These are phyloP conservation scores for Graphilbum fragrans DNA, from an alignment of 2,329 filamentous ascomycete species.

Conservation along the genomic window DNA sequence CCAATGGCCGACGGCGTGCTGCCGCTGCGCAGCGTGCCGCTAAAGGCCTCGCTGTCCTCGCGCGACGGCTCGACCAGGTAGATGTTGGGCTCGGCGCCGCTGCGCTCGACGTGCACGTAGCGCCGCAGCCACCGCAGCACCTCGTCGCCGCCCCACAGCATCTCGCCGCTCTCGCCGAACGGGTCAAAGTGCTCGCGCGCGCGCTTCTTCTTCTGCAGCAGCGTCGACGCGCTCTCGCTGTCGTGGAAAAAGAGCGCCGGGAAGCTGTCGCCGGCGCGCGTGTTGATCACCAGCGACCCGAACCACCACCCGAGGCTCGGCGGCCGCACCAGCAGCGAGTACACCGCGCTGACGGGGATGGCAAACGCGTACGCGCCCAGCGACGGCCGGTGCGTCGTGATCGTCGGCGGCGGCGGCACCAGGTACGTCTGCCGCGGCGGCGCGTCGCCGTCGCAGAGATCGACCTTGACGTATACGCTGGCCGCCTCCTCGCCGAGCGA, in stretches of 20 bases:
- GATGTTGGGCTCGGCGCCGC: constrained; percentile 75
- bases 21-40: constrained; percentile 29
- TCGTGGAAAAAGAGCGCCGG: constrained; percentile 97
- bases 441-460: constrained; percentile 68
- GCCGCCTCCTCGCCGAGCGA: constrained; percentile 70
- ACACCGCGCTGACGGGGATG: constrained; percentile 79
- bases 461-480: constrained; percentile 89
- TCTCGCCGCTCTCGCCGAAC: constrained; percentile 69
- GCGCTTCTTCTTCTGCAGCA: constrained; percentile 81
- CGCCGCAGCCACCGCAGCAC: constrained; percentile 80
- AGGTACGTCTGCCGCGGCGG: constrained; percentile 80
- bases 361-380: constrained; percentile 82
- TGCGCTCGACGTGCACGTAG: constrained; percentile 75
- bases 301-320: constrained; percentile 98
- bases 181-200: constrained; percentile 80
- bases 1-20: constrained; percentile 31
- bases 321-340: constrained; percentile 78
- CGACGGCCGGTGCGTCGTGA: constrained; percentile 60
- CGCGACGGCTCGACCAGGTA: constrained; percentile 80
- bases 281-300: constrained; percentile 89
- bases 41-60: constrained; percentile 70
- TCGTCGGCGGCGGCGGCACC: constrained; percentile 81
- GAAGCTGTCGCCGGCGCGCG: constrained; percentile 79
- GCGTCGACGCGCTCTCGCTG: constrained; percentile 89
- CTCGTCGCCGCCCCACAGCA: constrained; percentile 98